Percentiles rank a stretch among this genome's conserved stretches.
Conservation (phyloP, 768 basidiomycete genomes). For the Lactifluus hygrophoroides region DNA sequence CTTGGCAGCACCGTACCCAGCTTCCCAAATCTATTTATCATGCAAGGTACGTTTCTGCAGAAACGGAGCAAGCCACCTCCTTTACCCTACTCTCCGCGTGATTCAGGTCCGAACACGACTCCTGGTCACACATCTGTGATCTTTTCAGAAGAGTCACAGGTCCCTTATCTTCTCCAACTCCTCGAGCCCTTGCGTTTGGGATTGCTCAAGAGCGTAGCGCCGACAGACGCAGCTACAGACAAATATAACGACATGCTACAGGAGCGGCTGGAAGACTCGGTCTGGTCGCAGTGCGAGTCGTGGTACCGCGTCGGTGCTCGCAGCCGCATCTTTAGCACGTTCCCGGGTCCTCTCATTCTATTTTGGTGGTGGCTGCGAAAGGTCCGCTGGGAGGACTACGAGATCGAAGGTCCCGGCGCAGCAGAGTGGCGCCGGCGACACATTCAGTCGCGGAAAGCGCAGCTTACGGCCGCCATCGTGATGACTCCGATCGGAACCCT, state of each 20-base stretch:
- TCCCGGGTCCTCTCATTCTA: slow-evolving; percentile 15
- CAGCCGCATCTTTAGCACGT: slow-evolving; percentile 5
- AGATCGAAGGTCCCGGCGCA: neutral
- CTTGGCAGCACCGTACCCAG: slow-evolving; percentile 29
- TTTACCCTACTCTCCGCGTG: neutral
- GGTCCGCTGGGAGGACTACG: slow-evolving; percentile 8
- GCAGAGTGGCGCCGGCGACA: slow-evolving; percentile 3
- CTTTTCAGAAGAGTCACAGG: slow-evolving; percentile 32
- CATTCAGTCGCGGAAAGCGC: too few species aligned
- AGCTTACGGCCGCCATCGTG: too few species aligned
- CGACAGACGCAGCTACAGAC: slow-evolving; percentile 12
- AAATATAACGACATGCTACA: slow-evolving; percentile 12
- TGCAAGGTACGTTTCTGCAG: neutral
- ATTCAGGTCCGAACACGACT: slow-evolving; percentile 39
- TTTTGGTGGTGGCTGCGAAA: slow-evolving; percentile 16
- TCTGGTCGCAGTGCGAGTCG: slow-evolving; percentile 13
- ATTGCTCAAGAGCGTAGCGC: slow-evolving; percentile 6
- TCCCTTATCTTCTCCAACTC: neutral
- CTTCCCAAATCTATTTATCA: slow-evolving; percentile 19
- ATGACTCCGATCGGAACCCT: too few species aligned
- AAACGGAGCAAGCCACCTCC: neutral
- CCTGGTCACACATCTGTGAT: slow-evolving; percentile 50
- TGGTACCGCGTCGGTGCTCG: slow-evolving; percentile 13
- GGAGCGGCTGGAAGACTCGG: slow-evolving; percentile 1
- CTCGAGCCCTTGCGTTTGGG: slow-evolving; percentile 6